Base-by-base conservation (phyloP, 2,329 filamentous ascomycete species). In the Furcasterigmium furcatum region DNA sequence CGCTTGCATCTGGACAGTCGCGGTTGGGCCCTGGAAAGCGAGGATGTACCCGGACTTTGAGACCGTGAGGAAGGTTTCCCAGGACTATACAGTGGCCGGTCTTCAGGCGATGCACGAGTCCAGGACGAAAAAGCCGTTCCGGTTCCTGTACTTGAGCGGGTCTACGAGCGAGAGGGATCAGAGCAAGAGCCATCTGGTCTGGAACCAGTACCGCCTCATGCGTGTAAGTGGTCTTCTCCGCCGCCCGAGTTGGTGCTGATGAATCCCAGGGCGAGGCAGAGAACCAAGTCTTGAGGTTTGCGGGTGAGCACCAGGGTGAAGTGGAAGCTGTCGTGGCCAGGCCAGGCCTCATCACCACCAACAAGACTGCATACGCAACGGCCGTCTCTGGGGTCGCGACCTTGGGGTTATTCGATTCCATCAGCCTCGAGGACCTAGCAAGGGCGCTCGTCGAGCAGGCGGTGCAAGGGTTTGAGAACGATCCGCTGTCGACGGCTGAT, bases 61-160 rank as follows among this genome's bases (percentile, higher is more conserved):
- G 0, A 59, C 71, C 14, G 63, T 68, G 1, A 56, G 59, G 16
- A 65, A 62, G 22, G 58, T 76, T 1, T 77, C 69, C 47, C 61
- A 65, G 3, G 67, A 63, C 34, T 68, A 60, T 45, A 63, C 68
- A 1, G 38, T 66, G 4, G 51, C 41, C 5, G 55, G 48, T 0
- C 30, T 61, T 4, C 42, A 53, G 30, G 44, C 55, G 6, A 53
- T 60, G 24, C 44, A 50, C 13, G 50, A 48, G 9, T 44, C 52
- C 5, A 21, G 46, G 14, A 34, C 41, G 9, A 25, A 30, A 10
- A 59, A 52, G 43, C 65, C 68, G 1, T 70, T 73, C 40, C 65
- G 67, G 2, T 73, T 73, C 47, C 36, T 73, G 10, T 73, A 73
- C 53, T 62, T 73, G 48, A 80, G 75, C 50, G 77, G 75, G 3